Percentiles rank a stretch among this genome's conserved stretches.
These are phyloP conservation scores for Quercus rubra DNA, from an alignment of 306 rosid species.

Conservation along the genomic window DNA sequence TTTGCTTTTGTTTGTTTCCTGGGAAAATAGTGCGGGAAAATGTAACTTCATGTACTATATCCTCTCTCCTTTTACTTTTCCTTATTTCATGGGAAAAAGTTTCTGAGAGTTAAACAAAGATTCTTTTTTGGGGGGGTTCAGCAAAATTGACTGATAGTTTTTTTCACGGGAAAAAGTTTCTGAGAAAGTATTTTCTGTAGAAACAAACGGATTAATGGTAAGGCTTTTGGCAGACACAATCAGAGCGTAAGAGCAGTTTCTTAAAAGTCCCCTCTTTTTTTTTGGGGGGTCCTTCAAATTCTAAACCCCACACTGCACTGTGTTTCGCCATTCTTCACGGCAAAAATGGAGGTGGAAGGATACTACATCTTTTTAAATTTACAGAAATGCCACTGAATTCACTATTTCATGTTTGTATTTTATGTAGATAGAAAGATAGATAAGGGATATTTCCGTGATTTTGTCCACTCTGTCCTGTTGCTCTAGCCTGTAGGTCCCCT, in stretches of 20 bases:
- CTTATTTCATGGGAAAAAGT: neutral
- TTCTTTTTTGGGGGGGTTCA: neutral
- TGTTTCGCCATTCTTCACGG: constrained; percentile 58
- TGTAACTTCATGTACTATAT: constrained; percentile 1
- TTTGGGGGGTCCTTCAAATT: constrained; percentile 23
- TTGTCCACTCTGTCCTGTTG: constrained; percentile 1
- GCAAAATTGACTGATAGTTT: constrained; percentile 6
- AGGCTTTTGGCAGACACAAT: constrained; percentile 23
- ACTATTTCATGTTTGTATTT: neutral
- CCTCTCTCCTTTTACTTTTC: constrained; percentile 5
- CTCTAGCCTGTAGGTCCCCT: constrained; percentile 38
- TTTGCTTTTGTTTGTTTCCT: constrained; percentile 35
- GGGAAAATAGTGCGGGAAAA: constrained; percentile 12
- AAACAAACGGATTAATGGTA: neutral
- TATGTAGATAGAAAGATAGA: neutral
- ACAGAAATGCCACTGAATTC: constrained; percentile 22
- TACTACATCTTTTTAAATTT: neutral
- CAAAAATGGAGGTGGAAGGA: constrained; percentile 45
- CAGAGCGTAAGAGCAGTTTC: constrained; percentile 23
- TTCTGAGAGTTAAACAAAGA: neutral
- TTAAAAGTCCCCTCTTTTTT: neutral
- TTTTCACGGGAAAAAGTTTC: constrained; percentile 18
- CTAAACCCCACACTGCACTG: constrained; percentile 20
- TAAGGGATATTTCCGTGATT: constrained; percentile 32
- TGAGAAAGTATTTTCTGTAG: neutral